Evolutionary conservation across 1,139 yeast species (phyloP).

Genomic region (Protomyces inouyei): DNA sequence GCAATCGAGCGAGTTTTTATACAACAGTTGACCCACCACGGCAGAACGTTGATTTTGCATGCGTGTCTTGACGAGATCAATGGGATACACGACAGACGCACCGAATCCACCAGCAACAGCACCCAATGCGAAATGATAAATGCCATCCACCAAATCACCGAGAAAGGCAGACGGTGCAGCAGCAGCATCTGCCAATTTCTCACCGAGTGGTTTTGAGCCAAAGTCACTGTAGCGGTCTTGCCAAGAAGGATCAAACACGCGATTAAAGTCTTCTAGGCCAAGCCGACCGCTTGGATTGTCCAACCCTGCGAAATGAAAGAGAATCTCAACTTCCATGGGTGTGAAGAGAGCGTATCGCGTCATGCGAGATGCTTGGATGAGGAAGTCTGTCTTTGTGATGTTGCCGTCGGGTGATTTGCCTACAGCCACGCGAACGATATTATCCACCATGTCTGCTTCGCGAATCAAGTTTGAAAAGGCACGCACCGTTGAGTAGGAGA

Average conservation of each 20-base stretch:
- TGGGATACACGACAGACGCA: conserved; percentile 96
- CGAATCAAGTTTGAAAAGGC: conserved; percentile 46
- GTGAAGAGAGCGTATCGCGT: conserved; percentile 45
- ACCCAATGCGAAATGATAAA: conserved; percentile 83
- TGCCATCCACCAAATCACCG: conserved; percentile 64
- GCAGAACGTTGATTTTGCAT: conserved; percentile 89
- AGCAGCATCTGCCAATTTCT: conserved; percentile 42
- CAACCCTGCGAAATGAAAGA: conserved; percentile 45
- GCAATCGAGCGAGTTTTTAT: conserved; percentile 81
- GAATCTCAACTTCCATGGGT: conserved; percentile 46
- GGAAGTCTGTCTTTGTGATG: conserved; percentile 42
- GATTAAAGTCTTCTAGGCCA: conserved; percentile 42
- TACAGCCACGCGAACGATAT: conserved; percentile 41
- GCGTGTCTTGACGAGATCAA: conserved; percentile 91
- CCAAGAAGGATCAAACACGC: conserved; percentile 47
- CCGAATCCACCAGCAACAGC: conserved; percentile 97
- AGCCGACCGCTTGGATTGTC: conserved; percentile 41
- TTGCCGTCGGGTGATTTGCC: conserved; percentile 39
- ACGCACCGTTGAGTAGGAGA: conserved; percentile 45
- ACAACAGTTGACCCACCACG: conserved; percentile 52
- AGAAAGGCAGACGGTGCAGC: conserved; percentile 43
- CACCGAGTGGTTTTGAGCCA: conserved; percentile 36
- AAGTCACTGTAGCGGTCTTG: conserved; percentile 33
- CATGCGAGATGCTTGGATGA: conserved; percentile 43
- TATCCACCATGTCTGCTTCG: conserved; percentile 45